Evolutionary conservation across 164 flowering plant species (phyloP).

Genomic region (Liquidambar formosana): DNA sequence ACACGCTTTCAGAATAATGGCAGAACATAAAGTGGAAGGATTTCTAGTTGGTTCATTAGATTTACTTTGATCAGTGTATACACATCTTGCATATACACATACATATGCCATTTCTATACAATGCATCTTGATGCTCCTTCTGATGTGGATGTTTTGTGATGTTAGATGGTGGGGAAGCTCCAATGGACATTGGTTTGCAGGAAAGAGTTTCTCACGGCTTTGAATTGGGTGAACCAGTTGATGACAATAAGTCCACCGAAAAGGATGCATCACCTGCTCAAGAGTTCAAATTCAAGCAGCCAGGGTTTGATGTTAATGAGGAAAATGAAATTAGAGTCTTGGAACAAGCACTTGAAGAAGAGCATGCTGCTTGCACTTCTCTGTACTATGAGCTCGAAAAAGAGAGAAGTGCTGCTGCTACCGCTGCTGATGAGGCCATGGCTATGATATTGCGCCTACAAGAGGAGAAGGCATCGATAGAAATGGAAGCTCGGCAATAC

Average conservation of each 20-base stretch:
- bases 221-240: constrained; percentile 23
- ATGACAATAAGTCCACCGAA: constrained; percentile 28
- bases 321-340: constrained; percentile 36
- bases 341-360: constrained; percentile 72
- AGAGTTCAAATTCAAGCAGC: constrained; percentile 17
- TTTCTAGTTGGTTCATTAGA: background rate
- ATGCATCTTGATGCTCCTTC: constrained; percentile 14
- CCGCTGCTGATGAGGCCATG: constrained; percentile 97
- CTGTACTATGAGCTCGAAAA: constrained; percentile 75
- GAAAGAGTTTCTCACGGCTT: constrained; percentile 21
- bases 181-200: constrained; percentile 9
- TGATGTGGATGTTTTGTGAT: background rate
- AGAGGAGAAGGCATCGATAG: constrained; percentile 84
- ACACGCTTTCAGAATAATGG: no score
- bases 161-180: constrained; percentile 35
- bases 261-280: constrained; percentile 22
- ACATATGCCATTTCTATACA: background rate
- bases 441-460: constrained; percentile 91
- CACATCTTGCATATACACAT: background rate
- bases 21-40: background rate
- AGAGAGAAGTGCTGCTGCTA: constrained; percentile 92
- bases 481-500: constrained; percentile 89
- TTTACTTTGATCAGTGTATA: background rate
- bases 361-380: constrained; percentile 55
- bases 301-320: constrained; percentile 25